Evolutionary conservation across 306 rosid genomes (phyloP).

Genomic region (Cucurbita ficifolia): DNA sequence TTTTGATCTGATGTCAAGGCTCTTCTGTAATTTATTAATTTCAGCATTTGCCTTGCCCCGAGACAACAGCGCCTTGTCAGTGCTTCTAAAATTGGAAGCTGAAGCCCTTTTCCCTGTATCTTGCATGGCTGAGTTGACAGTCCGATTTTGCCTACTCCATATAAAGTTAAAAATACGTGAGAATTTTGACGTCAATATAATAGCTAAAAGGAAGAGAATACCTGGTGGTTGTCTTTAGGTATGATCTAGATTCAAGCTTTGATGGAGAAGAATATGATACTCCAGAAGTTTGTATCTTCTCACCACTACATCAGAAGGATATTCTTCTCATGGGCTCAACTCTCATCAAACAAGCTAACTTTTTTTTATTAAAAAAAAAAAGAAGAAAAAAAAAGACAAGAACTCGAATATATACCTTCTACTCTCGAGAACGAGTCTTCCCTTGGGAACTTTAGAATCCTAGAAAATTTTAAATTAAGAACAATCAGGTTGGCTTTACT

Average conservation of each 20-base stretch:
- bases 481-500: neutral
- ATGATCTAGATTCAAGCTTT: conserved; percentile 26
- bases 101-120: conserved; percentile 23
- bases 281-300: conserved; percentile 14
- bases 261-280: conserved; percentile 18
- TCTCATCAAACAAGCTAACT: conserved; percentile 3
- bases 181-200: neutral
- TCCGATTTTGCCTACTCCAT: conserved; percentile 11
- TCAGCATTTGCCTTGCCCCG: conserved; percentile 60
- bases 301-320: conserved; percentile 7
- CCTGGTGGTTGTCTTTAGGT: conserved; percentile 34
- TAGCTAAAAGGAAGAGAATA: neutral
- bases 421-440: conserved; percentile 16
- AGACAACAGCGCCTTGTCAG: conserved; percentile 24
- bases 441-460: conserved; percentile 30
- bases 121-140: conserved; percentile 22
- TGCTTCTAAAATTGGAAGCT: conserved; percentile 36
- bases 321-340: conserved; percentile 12
- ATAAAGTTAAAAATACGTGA: neutral
- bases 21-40: conserved; percentile 38
- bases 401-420: conserved; percentile 29
- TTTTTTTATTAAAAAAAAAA: neutral
- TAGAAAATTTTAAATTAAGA: conserved; percentile 3
- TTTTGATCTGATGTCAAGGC: conserved; percentile 59
- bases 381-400: neutral